Base-by-base conservation (phyloP, 495 filamentous ascomycete genomes). In the Penicillium bialowiezense region DNA sequence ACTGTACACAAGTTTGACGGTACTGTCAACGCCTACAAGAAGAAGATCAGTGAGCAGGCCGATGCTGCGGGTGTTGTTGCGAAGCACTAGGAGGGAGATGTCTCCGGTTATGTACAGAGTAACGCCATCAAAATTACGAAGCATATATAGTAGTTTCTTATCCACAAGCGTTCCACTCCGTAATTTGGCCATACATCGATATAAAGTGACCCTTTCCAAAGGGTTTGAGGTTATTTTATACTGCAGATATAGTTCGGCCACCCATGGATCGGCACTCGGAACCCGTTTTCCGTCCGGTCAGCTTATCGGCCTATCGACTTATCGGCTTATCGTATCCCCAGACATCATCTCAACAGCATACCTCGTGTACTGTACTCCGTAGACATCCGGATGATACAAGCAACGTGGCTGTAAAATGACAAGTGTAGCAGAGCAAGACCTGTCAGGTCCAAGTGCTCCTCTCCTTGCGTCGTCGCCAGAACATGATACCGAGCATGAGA, bases 11-110 rank as follows among this genome's bases (percentile, higher is more conserved):
- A 93, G 71, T 99, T 99, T 68, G 83, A 86, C 45, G 93, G 93
- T 21, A 90, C 92, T 65, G 90, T 99, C 20, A 87, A 93, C 71
- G 90, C 90, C 31, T 99, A 99, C 72, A 99, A 99, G 85, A 95
- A 87, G 82, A 81, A 87, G 69, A 97, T 99, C 59, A 84, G 78
- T 26, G 86, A 89, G 15, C 93, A 97, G 71, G 93, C 93, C 13
- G 87, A 93, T 63, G 82, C 82, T 28, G 83, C 84, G 54, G 93
- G 93, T 41, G 92, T 97, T 18, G 92, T 61, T 20, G 59, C 64
- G 21, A 62, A 65, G 50, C 72, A 74, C 34, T 74, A 67, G 52
- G 35, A 13, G 26, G 17, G 43, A 24, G 32, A n/a, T n/a, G n/a
- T n/a, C n/a, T 40, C 32, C 34, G 21, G 8, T 26, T 20, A 40